phyloP scores from a whole-genome alignment of 2,329 filamentous ascomycete species.

The Nectriaceae sp. region DNA sequence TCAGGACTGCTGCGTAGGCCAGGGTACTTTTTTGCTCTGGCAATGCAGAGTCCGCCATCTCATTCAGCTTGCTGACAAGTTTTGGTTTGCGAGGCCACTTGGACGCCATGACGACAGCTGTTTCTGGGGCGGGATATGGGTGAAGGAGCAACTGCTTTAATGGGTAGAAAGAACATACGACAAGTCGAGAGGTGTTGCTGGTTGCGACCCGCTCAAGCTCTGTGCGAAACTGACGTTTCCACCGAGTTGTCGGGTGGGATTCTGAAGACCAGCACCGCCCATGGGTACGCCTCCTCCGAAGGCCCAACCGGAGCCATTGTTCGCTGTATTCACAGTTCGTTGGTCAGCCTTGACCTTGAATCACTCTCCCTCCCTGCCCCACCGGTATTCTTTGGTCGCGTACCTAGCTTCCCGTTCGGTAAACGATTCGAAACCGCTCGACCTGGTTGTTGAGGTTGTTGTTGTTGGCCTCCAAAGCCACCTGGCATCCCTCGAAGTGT shows the following conservation, averaged over 20 bases:
- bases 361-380: neutral
- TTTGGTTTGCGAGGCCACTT: constrained; percentile 13
- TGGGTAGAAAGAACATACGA: constrained; percentile 55
- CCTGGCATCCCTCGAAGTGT: constrained; percentile 62
- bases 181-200: constrained; percentile 61
- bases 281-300: constrained; percentile 65
- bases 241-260: constrained; percentile 54
- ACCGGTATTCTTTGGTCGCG: constrained; percentile 2
- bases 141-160: neutral
- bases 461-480: constrained; percentile 59
- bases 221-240: constrained; percentile 67
- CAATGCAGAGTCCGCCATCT: constrained; percentile 2
- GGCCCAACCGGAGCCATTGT: constrained; percentile 59
- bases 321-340: constrained; percentile 38
- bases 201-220: constrained; percentile 64
- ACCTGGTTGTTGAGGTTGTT: constrained; percentile 48
- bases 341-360: constrained; percentile 22
- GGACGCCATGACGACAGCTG: constrained; percentile 2
- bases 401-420: constrained; percentile 68
- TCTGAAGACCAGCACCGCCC: constrained; percentile 56
- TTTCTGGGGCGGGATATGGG: neutral
- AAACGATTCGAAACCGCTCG: constrained; percentile 59
- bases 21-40: constrained; percentile 3
- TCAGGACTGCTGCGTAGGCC: constrained; percentile 34
- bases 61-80: constrained; percentile 13